Evolutionary conservation across 2,329 filamentous ascomycete genomes (phyloP).

Genomic region (Epichloe hybrida): DNA sequence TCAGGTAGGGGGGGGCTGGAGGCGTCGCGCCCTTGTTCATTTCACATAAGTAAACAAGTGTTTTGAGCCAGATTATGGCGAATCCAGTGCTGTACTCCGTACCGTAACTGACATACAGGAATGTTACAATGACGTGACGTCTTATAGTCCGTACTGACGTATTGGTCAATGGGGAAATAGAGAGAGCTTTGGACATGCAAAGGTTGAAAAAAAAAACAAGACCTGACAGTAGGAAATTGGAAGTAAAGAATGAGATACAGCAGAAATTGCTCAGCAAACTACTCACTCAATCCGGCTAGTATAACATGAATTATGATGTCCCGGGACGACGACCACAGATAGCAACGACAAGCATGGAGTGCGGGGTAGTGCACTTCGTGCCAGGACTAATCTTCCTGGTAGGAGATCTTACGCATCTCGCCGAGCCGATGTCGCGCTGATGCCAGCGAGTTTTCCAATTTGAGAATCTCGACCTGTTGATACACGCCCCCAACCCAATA

Average conservation of each 20-base stretch:
- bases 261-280: neutral
- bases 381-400: conserved; percentile 58
- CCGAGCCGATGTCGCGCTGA: conserved; percentile 71
- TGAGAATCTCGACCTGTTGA: conserved; percentile 80
- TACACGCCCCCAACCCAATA: neutral
- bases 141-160: neutral
- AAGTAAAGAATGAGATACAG: neutral
- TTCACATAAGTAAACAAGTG: neutral
- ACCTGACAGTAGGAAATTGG: neutral
- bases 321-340: neutral
- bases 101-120: neutral
- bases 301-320: neutral
- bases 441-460: conserved; percentile 77
- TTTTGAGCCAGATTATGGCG: neutral
- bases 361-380: neutral
- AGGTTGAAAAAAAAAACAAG: neutral
- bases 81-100: neutral
- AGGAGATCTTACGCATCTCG: conserved; percentile 97
- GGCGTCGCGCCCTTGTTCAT: neutral
- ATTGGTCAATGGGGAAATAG: neutral
- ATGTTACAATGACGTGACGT: neutral
- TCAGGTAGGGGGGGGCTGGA: too few relatives aligned
- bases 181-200: neutral
- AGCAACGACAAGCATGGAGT: neutral
- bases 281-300: neutral